Base-by-base conservation (phyloP, 345 rosid genomes). In the Brassica rapa region DNA sequence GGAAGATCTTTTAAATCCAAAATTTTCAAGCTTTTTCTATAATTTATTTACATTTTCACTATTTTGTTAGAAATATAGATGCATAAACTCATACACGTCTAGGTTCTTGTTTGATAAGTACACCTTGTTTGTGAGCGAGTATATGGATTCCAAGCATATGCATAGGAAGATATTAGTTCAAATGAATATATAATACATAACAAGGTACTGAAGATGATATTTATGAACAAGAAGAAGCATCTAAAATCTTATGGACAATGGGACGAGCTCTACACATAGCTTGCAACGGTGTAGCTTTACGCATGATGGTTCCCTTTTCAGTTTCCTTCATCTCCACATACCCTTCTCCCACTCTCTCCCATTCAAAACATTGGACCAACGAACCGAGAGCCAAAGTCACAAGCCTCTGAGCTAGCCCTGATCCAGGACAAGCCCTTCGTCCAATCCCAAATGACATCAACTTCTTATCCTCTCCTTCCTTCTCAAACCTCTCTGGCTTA, bases 91-190 rank as follows among this genome's bases (percentile, higher is more conserved):
- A 0, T 95, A 87, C 73, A 93, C 99, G 1, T 95, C 98, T 1
- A 90, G 98, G 91, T 95, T 93, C 83, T 83, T 95, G 86, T 95
- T 93, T 83, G 98, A 91, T 78, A 93, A 95, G 71, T 95, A 88
- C 73, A 95, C 97, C 6, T 77, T 95, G 88, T 93, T 90, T 68
- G 98, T 89, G 86, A 95, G 91, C 14, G 98, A 95, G 89, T 93
- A 93, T 84, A 72, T 95, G 85, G 99, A 95, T 79, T 95, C 99
- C 0, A 95, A 95, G 86, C 87, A 88, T 70, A 82, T 95, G 89
- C 96, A 95, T 85, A 87, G 89, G 82, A 37, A 9, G 12, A 9
- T 39, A 39, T 39, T 39, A 43, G 46, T 16, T 62, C n/a, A 16
- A 14, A 64, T 23, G 35, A 51, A 0, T 3, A 14, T 14, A 12